phyloP scores from a whole-genome alignment of 306 rosid genomes.

The Quercus cerris region DNA sequence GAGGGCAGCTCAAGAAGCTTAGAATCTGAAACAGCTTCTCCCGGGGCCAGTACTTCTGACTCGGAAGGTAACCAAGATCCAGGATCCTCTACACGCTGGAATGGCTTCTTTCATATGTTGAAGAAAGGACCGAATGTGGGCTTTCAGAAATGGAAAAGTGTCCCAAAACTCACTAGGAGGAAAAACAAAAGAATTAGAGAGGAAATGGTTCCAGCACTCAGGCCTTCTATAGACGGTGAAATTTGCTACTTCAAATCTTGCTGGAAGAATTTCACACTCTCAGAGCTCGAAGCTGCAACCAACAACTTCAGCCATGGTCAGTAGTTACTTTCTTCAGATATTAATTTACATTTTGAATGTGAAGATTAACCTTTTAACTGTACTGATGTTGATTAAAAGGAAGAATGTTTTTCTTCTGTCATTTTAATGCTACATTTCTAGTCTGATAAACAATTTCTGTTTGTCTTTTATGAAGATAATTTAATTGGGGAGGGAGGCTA shows the following conservation, averaged over 20 bases:
- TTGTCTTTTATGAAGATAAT: slow-evolving; percentile 42
- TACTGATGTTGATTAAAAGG: not conserved
- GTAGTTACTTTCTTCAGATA: slow-evolving; percentile 1
- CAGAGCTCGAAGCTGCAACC: slow-evolving; percentile 65
- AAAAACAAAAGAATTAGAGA: slow-evolving; percentile 69
- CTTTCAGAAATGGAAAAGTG: slow-evolving; percentile 42
- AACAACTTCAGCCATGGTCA: slow-evolving; percentile 75
- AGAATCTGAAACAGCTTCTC: slow-evolving; percentile 48
- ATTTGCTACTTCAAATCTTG: slow-evolving; percentile 69
- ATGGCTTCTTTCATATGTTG: slow-evolving; percentile 55
- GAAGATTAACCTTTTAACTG: not conserved
- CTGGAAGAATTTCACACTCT: slow-evolving; percentile 70
- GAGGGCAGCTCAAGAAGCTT: slow-evolving; percentile 36
- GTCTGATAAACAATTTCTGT: slow-evolving; percentile 25
- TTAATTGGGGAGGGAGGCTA: slow-evolving; percentile 99
- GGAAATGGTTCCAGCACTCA: slow-evolving; percentile 52
- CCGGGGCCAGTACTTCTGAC: slow-evolving; percentile 69
- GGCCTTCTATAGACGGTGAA: slow-evolving; percentile 48
- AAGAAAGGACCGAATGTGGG: slow-evolving; percentile 67
- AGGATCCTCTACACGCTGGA: slow-evolving; percentile 38
- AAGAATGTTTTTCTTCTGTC: not conserved
- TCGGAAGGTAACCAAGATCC: slow-evolving; percentile 38
- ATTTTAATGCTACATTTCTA: not conserved
- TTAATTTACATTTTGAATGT: not conserved
- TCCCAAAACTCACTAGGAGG: slow-evolving; percentile 67